Percentiles rank a stretch among this genome's conserved stretches.
Evolutionary conservation across 805 yeast genomes (phyloP).

Genomic region (Pichia eremophila): DNA sequence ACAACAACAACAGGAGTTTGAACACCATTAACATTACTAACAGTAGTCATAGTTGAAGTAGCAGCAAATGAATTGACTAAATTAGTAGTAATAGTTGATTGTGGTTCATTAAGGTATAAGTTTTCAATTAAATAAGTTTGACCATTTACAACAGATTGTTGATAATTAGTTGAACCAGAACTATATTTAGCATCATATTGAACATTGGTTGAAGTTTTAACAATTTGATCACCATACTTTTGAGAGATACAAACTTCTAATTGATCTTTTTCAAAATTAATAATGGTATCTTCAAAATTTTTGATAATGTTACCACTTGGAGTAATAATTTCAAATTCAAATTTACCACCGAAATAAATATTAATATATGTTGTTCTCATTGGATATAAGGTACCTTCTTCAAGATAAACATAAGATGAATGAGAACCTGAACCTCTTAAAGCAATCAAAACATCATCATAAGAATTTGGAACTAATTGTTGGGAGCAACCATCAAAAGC

Average conservation of each 20-base stretch:
- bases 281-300: constrained; percentile 3
- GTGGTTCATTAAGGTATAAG: neutral
- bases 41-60: neutral
- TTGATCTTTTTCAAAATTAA: constrained; percentile 2
- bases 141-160: neutral
- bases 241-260: neutral
- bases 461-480: neutral
- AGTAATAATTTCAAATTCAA: constrained; percentile 7
- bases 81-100: neutral
- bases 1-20: neutral
- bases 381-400: constrained; percentile 8
- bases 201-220: neutral
- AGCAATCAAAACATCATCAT: constrained; percentile 1
- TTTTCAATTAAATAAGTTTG: neutral
- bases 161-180: neutral
- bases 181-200: neutral
- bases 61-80: constrained; percentile 2
- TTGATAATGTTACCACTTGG: constrained; percentile 9
- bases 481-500: constrained; percentile 27
- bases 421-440: neutral
- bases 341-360: constrained; percentile 2
- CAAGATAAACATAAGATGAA: constrained; percentile 6
- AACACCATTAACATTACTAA: neutral
- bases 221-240: neutral
- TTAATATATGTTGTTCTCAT: constrained; percentile 11